Evolutionary conservation across 2,329 filamentous ascomycete genomes (phyloP).

Genomic region (Niveomyces coronatus): DNA sequence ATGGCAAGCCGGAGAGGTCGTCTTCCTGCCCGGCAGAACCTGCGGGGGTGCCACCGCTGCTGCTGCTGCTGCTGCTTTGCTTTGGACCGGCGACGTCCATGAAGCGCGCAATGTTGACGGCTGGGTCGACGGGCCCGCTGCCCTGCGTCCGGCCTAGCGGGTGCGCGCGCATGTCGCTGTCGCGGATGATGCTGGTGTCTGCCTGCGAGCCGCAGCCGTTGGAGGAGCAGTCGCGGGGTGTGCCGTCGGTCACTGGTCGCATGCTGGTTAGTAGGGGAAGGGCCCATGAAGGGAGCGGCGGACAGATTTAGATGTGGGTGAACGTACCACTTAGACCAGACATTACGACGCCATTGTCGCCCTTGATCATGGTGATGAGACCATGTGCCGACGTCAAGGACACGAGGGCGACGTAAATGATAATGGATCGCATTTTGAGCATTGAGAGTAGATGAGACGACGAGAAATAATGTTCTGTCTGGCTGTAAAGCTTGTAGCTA

Average conservation of each 20-base stretch:
- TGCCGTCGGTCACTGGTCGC: slow-evolving; percentile 46
- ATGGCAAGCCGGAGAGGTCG: slow-evolving; percentile 23
- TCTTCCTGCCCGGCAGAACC: slow-evolving; percentile 33
- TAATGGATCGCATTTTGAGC: slow-evolving; percentile 21
- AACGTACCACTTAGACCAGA: slow-evolving; percentile 37
- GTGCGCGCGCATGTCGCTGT: slow-evolving; percentile 43
- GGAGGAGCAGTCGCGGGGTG: slow-evolving; percentile 54
- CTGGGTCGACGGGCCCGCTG: slow-evolving; percentile 47
- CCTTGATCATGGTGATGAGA: slow-evolving; percentile 43
- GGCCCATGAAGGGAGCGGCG: no score
- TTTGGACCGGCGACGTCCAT: no score
- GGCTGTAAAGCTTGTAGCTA: no score
- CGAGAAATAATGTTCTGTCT: no score
- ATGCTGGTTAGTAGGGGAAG: slow-evolving; percentile 3
- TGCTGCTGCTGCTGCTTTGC: no score
- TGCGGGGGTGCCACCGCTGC: slow-evolving; percentile 27
- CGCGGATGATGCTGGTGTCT: slow-evolving; percentile 60
- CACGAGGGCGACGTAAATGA: slow-evolving; percentile 24
- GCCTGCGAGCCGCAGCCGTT: slow-evolving; percentile 54
- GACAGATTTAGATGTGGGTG: background rate
- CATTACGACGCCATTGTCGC: slow-evolving; percentile 53
- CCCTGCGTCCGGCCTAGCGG: slow-evolving; percentile 55
- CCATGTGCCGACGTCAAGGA: slow-evolving; percentile 47
- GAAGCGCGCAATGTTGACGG: slow-evolving; percentile 47
- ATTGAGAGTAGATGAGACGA: background rate